Percentiles rank a stretch among this genome's conserved stretches.
Evolutionary conservation across 768 basidiomycete genomes (phyloP).

Genomic region (Boletus barrowsii): DNA sequence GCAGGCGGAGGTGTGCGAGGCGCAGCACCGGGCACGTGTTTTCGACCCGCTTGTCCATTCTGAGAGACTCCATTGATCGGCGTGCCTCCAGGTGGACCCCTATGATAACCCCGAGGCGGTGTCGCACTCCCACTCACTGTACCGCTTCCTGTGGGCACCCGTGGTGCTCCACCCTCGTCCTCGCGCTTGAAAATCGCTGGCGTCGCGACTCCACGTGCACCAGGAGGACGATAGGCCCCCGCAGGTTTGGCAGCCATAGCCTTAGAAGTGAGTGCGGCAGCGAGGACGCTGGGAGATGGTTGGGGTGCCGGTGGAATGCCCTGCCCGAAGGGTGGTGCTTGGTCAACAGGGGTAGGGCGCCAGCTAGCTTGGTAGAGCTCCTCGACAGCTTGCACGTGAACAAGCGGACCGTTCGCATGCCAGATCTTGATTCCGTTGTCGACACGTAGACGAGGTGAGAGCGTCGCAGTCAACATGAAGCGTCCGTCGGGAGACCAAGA

Average conservation of each 20-base stretch:
- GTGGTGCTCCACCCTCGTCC: conserved; percentile 76
- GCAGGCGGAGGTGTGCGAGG: conserved; percentile 46
- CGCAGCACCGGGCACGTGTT: conserved; percentile 71
- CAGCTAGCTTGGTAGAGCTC: conserved; percentile 90
- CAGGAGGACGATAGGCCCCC: conserved; percentile 92
- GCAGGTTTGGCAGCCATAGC: conserved; percentile 61
- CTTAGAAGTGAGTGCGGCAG: conserved; percentile 49
- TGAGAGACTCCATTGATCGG: conserved; percentile 32
- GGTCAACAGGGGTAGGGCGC: conserved; percentile 71
- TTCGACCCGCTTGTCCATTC: conserved; percentile 32
- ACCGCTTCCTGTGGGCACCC: conserved; percentile 39
- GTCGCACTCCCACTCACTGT: conserved; percentile 51
- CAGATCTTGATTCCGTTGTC: conserved; percentile 97
- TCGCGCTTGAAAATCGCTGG: conserved; percentile 88
- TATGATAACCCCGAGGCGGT: conserved; percentile 57
- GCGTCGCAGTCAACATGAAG: conserved; percentile 89
- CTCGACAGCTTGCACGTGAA: conserved; percentile 78
- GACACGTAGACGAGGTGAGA: conserved; percentile 93
- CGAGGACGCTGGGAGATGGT: conserved; percentile 56
- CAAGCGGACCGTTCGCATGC: conserved; percentile 86
- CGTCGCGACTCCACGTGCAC: conserved; percentile 85
- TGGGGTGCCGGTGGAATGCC: conserved; percentile 66
- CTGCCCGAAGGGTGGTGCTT: conserved; percentile 63
- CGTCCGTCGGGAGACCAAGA: conserved; percentile 95
- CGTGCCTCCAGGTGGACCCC: conserved; percentile 55